Conservation (phyloP, 306 rosid species). For the Prosopis cineraria region DNA sequence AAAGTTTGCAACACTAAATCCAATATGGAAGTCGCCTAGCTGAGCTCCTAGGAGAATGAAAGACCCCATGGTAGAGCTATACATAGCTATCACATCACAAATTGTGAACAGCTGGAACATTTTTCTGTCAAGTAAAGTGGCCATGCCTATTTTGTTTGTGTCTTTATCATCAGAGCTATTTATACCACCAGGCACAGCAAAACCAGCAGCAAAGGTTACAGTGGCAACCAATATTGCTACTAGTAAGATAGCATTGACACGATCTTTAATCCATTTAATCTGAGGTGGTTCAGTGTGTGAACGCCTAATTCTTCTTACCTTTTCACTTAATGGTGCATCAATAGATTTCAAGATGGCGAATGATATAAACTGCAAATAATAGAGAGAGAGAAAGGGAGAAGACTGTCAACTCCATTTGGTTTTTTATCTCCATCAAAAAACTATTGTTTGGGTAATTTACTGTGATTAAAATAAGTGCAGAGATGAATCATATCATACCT, state of each 20-base stretch:
- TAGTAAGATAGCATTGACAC: conserved; percentile 21
- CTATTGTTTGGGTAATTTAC: too few relatives aligned
- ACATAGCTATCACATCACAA: too few relatives aligned
- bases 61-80: too few relatives aligned
- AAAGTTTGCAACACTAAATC: background rate
- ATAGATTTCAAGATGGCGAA: background rate
- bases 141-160: background rate
- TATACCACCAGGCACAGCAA: background rate
- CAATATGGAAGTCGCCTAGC: background rate
- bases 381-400: too few relatives aligned
- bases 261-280: too few relatives aligned
- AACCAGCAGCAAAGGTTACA: background rate
- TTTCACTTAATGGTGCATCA: background rate
- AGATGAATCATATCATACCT: background rate
- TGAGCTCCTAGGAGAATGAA: background rate
- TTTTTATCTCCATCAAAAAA: too few relatives aligned
- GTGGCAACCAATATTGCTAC: conserved; percentile 24
- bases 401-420: too few relatives aligned
- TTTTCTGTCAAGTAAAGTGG: background rate
- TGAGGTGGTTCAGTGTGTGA: background rate
- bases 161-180: too few relatives aligned
- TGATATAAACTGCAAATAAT: background rate
- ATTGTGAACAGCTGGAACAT: background rate
- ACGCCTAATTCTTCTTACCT: background rate
- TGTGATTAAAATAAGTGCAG: background rate